Conservation (phyloP, 306 rosid species). For the Sesbania bispinosa region DNA sequence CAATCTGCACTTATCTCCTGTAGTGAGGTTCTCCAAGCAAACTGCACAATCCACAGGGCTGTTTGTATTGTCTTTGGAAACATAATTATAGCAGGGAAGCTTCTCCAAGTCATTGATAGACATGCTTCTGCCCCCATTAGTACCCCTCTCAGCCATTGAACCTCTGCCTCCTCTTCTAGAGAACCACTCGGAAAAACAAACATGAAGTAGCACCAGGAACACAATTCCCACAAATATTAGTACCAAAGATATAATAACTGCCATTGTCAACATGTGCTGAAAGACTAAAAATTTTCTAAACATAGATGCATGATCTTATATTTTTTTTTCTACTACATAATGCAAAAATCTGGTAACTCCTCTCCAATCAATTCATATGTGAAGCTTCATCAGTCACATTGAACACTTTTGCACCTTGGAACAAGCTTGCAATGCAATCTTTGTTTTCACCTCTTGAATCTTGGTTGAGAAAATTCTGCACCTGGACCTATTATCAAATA, state of each 20-base stretch:
- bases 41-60: slow-evolving; percentile 59
- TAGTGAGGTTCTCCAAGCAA: slow-evolving; percentile 56
- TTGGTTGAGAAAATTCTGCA: not conserved
- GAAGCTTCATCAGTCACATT: not conserved
- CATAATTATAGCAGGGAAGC: slow-evolving; percentile 62
- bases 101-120: slow-evolving; percentile 48
- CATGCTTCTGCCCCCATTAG: slow-evolving; percentile 32
- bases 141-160: slow-evolving; percentile 12
- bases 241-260: slow-evolving; percentile 23
- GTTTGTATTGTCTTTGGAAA: slow-evolving; percentile 29
- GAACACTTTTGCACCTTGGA: not conserved
- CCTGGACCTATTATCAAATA: not conserved
- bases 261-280: slow-evolving; percentile 34
- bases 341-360: not conserved
- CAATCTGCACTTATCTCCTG: slow-evolving; percentile 60
- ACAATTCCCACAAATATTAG: slow-evolving; percentile 40
- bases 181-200: slow-evolving; percentile 35
- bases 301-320: not conserved
- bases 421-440: not conserved
- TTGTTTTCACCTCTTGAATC: not conserved
- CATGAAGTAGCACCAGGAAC: slow-evolving; percentile 40
- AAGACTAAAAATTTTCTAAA: not conserved
- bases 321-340: not conserved
- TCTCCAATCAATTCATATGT: not conserved
- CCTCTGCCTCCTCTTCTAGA: slow-evolving; percentile 35